Conservation (phyloP, 1,139 yeast species). For the Candida glucosophila region DNA sequence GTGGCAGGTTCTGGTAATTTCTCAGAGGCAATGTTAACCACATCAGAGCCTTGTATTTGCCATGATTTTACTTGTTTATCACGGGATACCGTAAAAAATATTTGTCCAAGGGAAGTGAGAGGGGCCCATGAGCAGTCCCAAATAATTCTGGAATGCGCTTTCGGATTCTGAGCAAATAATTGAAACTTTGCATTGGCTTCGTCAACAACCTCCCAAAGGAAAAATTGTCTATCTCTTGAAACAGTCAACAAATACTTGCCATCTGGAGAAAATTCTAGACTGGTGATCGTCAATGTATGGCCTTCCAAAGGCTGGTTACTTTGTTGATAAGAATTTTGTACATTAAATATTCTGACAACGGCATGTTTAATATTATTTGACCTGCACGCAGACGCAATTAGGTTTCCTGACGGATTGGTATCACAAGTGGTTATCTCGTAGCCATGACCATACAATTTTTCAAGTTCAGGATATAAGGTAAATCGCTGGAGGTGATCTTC, state of each 20-base stretch:
- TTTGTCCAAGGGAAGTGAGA: slow-evolving; percentile 13
- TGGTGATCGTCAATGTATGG: slow-evolving; percentile 80
- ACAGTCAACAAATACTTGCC: slow-evolving; percentile 68
- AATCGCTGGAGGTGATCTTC: slow-evolving; percentile 89
- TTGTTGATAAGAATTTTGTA: slow-evolving; percentile 36
- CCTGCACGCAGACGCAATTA: slow-evolving; percentile 85
- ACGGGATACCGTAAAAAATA: slow-evolving; percentile 79
- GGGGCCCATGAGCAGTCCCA: slow-evolving; percentile 95
- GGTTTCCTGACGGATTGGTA: slow-evolving; percentile 51
- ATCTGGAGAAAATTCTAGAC: slow-evolving; percentile 68
- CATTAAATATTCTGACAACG: slow-evolving; percentile 67
- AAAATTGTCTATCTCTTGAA: slow-evolving; percentile 83
- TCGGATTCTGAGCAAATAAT: slow-evolving; percentile 39
- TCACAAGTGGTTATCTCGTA: slow-evolving; percentile 84
- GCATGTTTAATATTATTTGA: slow-evolving; percentile 84
- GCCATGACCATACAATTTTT: slow-evolving; percentile 95
- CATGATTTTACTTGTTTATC: slow-evolving; percentile 76
- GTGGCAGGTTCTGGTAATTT: slow-evolving; percentile 58
- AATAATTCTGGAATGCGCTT: slow-evolving; percentile 84
- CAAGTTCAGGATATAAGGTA: slow-evolving; percentile 91
- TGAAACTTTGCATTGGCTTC: slow-evolving; percentile 33
- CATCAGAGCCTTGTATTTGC: slow-evolving; percentile 27
- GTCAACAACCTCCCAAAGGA: slow-evolving; percentile 56
- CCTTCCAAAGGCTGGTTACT: slow-evolving; percentile 34
- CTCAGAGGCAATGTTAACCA: slow-evolving; percentile 18